Conservation (phyloP, 2,329 filamentous ascomycete genomes). For the Chaetomiaceae sp. region DNA sequence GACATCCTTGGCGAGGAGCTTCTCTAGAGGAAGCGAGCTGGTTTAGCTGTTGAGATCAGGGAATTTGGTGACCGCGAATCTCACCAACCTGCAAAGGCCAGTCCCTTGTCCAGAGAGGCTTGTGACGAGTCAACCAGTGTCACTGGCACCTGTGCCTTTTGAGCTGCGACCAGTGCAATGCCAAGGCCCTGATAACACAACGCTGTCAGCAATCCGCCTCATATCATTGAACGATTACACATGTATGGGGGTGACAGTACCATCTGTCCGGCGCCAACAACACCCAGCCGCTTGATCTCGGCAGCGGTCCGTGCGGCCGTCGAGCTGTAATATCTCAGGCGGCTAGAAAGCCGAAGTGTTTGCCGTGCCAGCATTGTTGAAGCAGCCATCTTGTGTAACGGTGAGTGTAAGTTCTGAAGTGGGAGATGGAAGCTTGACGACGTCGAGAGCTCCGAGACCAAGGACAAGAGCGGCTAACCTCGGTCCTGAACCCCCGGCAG, state of each 20-base stretch:
- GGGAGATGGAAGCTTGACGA: neutral
- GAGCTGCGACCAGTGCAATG: constrained; percentile 89
- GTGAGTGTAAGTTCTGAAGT: neutral
- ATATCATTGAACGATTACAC: neutral
- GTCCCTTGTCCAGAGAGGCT: constrained; percentile 78
- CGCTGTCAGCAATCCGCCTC: neutral
- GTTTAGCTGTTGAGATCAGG: neutral
- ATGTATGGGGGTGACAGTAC: constrained; percentile 44
- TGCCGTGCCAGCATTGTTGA: constrained; percentile 21
- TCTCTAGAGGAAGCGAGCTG: constrained; percentile 52
- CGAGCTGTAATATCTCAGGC: constrained; percentile 64
- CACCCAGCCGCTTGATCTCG: constrained; percentile 81
- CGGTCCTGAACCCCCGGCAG: neutral
- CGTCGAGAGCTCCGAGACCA: neutral
- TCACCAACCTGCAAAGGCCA: constrained; percentile 75
- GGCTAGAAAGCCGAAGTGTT: constrained; percentile 33
- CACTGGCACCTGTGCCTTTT: constrained; percentile 77
- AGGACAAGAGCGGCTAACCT: constrained; percentile 11
- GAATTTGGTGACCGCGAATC: neutral
- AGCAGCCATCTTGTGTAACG: constrained; percentile 18
- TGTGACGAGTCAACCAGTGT: constrained; percentile 81
- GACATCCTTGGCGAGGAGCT: constrained; percentile 89
- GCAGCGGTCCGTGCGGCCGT: constrained; percentile 51
- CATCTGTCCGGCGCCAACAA: constrained; percentile 95
- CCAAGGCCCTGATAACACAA: constrained; percentile 67